Percentiles rank a stretch among this genome's conserved stretches.
Conservation (phyloP, 441 rosid genomes). For the Croton setiger region DNA sequence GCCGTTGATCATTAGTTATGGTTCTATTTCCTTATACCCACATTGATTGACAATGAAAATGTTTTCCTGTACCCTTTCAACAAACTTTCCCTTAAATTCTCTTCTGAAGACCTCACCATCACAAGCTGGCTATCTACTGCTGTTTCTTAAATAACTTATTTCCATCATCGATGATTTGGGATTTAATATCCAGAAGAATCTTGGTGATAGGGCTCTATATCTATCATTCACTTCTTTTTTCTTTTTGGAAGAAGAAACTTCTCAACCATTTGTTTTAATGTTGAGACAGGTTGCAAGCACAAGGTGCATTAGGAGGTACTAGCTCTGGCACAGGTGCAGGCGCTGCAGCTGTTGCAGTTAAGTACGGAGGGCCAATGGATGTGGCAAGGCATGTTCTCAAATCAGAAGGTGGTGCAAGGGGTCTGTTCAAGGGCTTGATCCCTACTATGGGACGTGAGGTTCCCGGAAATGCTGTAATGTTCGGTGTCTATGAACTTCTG, state of each 20-base stretch:
- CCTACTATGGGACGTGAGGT: constrained; percentile 91
- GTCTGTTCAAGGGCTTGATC: constrained; percentile 85
- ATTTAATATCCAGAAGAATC: not conserved
- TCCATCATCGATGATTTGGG: no score
- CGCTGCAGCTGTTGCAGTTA: constrained; percentile 54
- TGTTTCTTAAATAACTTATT: not conserved
- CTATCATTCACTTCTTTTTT: not conserved
- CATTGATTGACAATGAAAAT: not conserved
- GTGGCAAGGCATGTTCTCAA: constrained; percentile 81
- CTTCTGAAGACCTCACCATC: not conserved
- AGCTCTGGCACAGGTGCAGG: no score
- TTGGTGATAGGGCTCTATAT: not conserved
- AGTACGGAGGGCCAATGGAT: constrained; percentile 94
- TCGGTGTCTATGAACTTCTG: constrained; percentile 71
- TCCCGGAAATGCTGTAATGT: constrained; percentile 90
- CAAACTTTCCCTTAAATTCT: not conserved
- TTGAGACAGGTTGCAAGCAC: constrained; percentile 80
- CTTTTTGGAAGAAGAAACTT: not conserved
- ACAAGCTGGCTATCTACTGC: not conserved
- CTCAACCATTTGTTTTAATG: constrained; percentile 6
- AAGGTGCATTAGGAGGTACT: constrained; percentile 58
- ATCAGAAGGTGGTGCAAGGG: constrained; percentile 74
- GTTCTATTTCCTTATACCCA: not conserved
- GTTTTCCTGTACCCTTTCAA: not conserved
- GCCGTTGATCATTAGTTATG: not conserved